phyloP scores from a whole-genome alignment of 139 green algal genomes.

The Nannochloris sp. region DNA sequence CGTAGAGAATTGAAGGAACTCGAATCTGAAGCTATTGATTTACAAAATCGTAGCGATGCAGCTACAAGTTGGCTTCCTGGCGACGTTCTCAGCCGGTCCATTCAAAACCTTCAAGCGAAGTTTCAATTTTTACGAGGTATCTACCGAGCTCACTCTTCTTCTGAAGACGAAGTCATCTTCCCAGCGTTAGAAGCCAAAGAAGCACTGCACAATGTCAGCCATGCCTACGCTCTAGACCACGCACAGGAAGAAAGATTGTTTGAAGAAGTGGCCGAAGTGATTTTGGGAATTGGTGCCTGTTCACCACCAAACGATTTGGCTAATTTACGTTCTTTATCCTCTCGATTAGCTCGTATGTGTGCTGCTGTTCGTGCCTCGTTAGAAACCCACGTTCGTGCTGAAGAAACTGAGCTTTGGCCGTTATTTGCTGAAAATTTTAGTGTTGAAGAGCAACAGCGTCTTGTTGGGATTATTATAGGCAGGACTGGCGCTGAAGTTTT shows the following conservation, averaged over 20 bases:
- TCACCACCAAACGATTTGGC: constrained; percentile 1
- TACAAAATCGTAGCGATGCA: constrained; percentile 31
- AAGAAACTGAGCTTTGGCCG: constrained; percentile 96
- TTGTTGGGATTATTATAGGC: constrained; percentile 89
- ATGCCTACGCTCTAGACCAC: constrained; percentile 96
- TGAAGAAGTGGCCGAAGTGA: constrained; percentile 44
- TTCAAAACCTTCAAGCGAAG: constrained; percentile 62
- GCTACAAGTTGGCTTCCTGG: neutral
- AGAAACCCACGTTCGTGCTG: constrained; percentile 71
- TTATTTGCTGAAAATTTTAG: constrained; percentile 88
- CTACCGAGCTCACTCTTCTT: constrained; percentile 66
- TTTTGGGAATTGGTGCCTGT: neutral
- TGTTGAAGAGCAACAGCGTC: constrained; percentile 83
- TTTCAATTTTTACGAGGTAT: constrained; percentile 88
- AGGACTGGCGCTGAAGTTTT: constrained; percentile 92
- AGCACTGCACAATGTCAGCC: constrained; percentile 82
- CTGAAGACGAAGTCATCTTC: constrained; percentile 97
- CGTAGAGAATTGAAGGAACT: constrained; percentile 72
- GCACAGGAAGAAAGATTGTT: constrained; percentile 89
- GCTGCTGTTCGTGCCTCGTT: constrained; percentile 71
- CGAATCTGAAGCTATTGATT: constrained; percentile 55
- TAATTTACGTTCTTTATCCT: constrained; percentile 19
- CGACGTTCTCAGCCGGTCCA: neutral
- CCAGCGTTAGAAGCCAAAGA: constrained; percentile 94
- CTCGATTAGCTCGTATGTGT: constrained; percentile 66